Conservation (phyloP, 225 moss, liverwort and hornwort species). For the Bryoerythrophyllum caledonicum region DNA sequence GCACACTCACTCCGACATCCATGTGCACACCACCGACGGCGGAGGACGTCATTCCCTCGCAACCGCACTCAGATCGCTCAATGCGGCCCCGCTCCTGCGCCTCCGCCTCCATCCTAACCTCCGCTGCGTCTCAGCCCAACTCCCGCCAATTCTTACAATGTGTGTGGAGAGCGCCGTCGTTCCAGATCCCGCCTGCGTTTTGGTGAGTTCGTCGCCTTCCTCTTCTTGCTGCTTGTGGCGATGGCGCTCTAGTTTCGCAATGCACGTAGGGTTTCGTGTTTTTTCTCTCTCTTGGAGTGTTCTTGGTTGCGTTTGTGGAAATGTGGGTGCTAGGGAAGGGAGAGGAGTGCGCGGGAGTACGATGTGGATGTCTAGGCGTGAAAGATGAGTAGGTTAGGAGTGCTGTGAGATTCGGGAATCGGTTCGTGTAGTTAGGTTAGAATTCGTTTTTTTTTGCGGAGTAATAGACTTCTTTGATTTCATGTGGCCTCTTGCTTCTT, state of each 20-base stretch:
- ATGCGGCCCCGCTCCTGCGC: no score
- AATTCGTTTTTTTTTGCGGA: slow-evolving; percentile 4
- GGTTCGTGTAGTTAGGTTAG: slow-evolving; percentile 4
- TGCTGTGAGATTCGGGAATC: not conserved
- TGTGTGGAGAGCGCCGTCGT: no score
- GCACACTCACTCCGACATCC: no score
- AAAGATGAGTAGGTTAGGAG: not conserved
- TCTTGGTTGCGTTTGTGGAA: slow-evolving; percentile 15
- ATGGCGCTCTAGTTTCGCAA: slow-evolving; percentile 18
- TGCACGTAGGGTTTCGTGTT: slow-evolving; percentile 31
- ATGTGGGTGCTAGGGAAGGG: not conserved
- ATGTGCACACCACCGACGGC: no score
- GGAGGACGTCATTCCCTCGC: no score
- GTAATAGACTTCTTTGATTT: not conserved
- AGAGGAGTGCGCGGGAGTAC: not conserved
- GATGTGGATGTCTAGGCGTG: not conserved
- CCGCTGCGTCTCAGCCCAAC: no score
- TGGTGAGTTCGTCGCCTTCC: not conserved
- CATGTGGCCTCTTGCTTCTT: not conserved
- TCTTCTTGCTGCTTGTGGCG: not conserved
- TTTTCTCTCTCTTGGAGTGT: not conserved
- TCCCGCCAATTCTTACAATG: no score
- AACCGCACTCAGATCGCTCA: no score
- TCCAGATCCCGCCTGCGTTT: no score
- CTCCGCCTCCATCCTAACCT: no score